These are phyloP conservation scores for Auriscalpium vulgare DNA, from an alignment of 768 basidiomycete genomes.

Conservation along the genomic window DNA sequence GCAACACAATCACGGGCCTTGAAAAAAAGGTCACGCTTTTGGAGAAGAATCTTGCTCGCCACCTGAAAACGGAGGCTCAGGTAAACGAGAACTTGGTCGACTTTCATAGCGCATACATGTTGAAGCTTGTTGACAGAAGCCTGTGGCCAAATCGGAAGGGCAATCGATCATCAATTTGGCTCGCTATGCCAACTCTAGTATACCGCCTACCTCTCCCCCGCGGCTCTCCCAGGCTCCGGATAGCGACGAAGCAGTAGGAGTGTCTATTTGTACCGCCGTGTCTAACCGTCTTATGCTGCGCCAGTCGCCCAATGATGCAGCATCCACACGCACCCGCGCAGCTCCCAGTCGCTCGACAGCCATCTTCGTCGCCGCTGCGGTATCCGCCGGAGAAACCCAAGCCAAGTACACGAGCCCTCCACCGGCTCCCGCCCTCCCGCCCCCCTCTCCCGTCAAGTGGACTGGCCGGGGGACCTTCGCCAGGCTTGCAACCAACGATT, in stretches of 20 bases:
- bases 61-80: conserved; percentile 18
- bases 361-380: neutral
- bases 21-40: conserved; percentile 21
- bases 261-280: neutral
- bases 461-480: neutral
- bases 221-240: conserved; percentile 12
- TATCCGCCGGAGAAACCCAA: neutral
- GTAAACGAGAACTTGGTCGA: conserved; percentile 2
- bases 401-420: neutral
- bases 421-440: neutral
- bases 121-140: conserved; percentile 13
- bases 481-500: neutral
- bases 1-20: conserved; percentile 24
- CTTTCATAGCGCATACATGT: neutral
- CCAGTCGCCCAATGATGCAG: neutral
- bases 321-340: neutral
- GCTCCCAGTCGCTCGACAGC: neutral
- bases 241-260: conserved; percentile 17
- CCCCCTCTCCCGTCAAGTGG: neutral
- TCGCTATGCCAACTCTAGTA: conserved; percentile 19
- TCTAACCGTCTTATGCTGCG: neutral
- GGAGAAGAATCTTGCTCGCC: conserved; percentile 23
- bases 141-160: conserved; percentile 8
- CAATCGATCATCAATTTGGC: conserved; percentile 25
- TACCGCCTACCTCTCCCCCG: conserved; percentile 17